Conservation (phyloP, 192 early-diverging fungal species). For the Coemansia sp. region DNA sequence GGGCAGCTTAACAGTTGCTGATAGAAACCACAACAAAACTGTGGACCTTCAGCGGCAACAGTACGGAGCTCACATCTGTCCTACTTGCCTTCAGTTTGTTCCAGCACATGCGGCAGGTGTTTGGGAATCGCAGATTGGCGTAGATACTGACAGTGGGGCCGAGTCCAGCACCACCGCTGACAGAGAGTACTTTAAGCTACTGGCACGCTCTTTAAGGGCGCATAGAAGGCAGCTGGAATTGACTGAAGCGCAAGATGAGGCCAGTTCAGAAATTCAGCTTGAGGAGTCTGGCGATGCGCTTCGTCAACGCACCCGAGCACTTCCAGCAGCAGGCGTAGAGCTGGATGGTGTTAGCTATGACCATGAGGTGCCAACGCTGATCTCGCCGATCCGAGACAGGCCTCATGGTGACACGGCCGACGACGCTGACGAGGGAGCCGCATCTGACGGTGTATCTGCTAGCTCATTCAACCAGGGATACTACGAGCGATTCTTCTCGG, state of each 20-base stretch:
- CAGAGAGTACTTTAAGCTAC: slow-evolving; percentile 44
- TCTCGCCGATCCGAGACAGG: neutral
- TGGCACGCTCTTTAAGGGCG: slow-evolving; percentile 33
- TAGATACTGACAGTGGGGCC: slow-evolving; percentile 1
- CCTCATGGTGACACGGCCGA: neutral
- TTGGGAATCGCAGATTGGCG: slow-evolving; percentile 14
- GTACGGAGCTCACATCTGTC: slow-evolving; percentile 20
- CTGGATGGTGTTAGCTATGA: neutral
- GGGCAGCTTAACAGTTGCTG: slow-evolving; percentile 6
- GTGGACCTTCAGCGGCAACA: slow-evolving; percentile 6
- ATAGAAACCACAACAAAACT: neutral
- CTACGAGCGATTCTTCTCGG: slow-evolving; percentile 90
- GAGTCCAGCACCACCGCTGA: slow-evolving; percentile 18
- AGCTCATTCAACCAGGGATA: slow-evolving; percentile 93
- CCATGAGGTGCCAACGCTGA: neutral
- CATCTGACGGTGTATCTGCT: slow-evolving; percentile 49
- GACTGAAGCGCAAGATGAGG: neutral
- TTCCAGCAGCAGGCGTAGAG: neutral
- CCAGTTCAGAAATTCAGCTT: neutral
- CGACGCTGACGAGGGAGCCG: neutral
- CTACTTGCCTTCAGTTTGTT: slow-evolving; percentile 31
- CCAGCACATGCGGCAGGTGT: slow-evolving; percentile 4
- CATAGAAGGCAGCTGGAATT: slow-evolving; percentile 18
- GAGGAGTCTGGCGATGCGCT: neutral
- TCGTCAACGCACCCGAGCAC: neutral